Base-by-base conservation (phyloP, 768 basidiomycete species). In the Naganishia onofrii region DNA sequence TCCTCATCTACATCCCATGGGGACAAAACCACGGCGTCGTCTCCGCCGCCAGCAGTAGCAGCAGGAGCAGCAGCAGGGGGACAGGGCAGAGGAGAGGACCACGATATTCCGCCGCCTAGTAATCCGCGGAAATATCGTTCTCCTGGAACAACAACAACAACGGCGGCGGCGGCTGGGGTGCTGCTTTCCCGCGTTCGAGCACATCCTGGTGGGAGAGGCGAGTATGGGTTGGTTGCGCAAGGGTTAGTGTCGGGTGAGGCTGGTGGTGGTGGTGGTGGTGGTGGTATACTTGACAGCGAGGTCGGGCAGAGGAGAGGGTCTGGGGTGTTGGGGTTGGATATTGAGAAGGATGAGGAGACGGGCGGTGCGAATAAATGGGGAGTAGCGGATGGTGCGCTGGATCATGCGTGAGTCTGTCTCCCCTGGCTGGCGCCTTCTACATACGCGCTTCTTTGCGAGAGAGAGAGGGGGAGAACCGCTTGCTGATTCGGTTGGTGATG, bases 351-450 rank as follows among this genome's bases (percentile, higher is more conserved):
- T 19, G 48, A 48, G n/a, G 74, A 71, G n/a, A 28, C 38, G 13
- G 64, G 38, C 21, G 76, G 54, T 51, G 57, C 57, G 13, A 29
- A 67, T 26, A 54, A 42, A 34, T 32, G 68, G 70, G 19, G 69
- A 71, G 28, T 55, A n/a, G n/a, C n/a, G 56, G 23, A 63, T 44
- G 31, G 15, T 12, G 57, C 74, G 9, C 75, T 74, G 71, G 79
- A 78, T 70, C 77, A 78, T 58, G 77, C 76, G 79, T 76, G 67
- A 69, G 75, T 75, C 28, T n/a, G n/a, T n/a, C n/a, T n/a, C n/a
- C n/a, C n/a, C n/a, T n/a, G n/a, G n/a, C n/a, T n/a, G n/a, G n/a
- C n/a, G n/a, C n/a, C n/a, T n/a, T n/a, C n/a, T n/a, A n/a, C n/a
- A n/a, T n/a, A n/a, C n/a, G n/a, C n/a, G n/a, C n/a, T n/a, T n/a